Base-by-base conservation (phyloP, 2,329 filamentous ascomycete genomes). In the Hirsutella thompsonii region DNA sequence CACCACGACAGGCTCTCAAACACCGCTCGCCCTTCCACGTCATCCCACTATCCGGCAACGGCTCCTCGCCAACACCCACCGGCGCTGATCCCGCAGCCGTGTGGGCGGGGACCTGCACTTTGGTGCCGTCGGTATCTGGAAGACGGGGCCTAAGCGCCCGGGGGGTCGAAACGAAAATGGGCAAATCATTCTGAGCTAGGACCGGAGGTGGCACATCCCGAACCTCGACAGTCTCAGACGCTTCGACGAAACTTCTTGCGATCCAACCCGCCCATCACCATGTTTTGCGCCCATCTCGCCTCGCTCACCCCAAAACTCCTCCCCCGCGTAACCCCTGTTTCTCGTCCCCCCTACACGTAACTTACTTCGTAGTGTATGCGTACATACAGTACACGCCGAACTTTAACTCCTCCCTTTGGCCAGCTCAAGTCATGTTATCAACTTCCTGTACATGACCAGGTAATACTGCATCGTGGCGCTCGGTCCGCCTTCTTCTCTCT, bases 181-280 rank as follows among this genome's bases (percentile, higher is more conserved):
- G 23, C 16, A 32, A 28, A 8, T 19, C 37, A 37, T 28, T 30
- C 41, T 33, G 13, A 16, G 28, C 11, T 52, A 54, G 44, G 41
- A 49, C 47, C 56, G 55, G 56, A 59, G 54, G 41, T 55, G 54
- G 47, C 52, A 46, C 48, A 38, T 56, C 49, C 56, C 56, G 54
- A 51, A 49, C 39, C 44, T 44, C 18, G 11, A 19, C 18, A 21
- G 53, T 55, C 52, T 57, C 54, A 55, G 51, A 50, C 47, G 37
- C 40, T 45, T 43, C 45, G 50, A 48, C 45, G 36, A 42, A 41
- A 41, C 35, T 28, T 21, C 34, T 18, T 20, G 9, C 28, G 35
- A 37, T n/a, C 23, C 34, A 20, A 36, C 40, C n/a, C n/a, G 18
- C n/a, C 19, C 39, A 2, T 26, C 13, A 13, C 23, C 30, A n/a